A percentile compares a stretch with the other conserved stretches of the same genome.
Conservation (phyloP, 805 yeast species). For the Candida coquimbonensis region DNA sequence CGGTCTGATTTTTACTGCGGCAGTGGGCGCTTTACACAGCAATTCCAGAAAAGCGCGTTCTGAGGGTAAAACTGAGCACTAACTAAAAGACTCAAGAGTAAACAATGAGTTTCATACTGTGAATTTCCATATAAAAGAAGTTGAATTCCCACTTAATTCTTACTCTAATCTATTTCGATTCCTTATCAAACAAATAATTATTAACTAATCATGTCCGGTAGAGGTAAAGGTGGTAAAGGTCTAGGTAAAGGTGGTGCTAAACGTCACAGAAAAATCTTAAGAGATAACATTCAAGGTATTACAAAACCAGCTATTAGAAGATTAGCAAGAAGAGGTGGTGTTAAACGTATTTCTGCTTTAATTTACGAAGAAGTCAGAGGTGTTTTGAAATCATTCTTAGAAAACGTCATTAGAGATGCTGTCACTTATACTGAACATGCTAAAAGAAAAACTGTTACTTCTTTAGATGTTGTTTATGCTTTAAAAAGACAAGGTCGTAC, state of each 20-base stretch:
- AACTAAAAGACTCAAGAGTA: too few relatives aligned
- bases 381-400: conserved; percentile 91
- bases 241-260: conserved; percentile 99
- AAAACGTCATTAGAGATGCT: conserved; percentile 97
- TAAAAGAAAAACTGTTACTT: conserved; percentile 99
- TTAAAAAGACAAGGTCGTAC: conserved; percentile 99
- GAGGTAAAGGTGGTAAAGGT: conserved; percentile 99
- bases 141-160: neutral
- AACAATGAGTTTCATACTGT: too few relatives aligned
- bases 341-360: conserved; percentile 98
- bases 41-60: too few relatives aligned
- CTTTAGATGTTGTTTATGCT: conserved; percentile 97
- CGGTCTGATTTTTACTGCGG: too few relatives aligned
- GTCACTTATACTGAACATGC: conserved; percentile 99
- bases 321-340: conserved; percentile 99
- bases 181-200: conserved; percentile 13
- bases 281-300: conserved; percentile 99
- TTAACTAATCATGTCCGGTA: conserved; percentile 70
- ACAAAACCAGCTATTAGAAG: conserved; percentile 99
- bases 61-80: too few relatives aligned
- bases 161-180: neutral
- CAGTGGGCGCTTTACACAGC: too few relatives aligned
- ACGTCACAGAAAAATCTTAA: conserved; percentile 98
- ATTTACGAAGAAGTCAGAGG: conserved; percentile 99
- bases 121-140: neutral